These are phyloP conservation scores for Cryphonectria parasitica DNA, from an alignment of 2,329 filamentous ascomycete species.

Conservation along the genomic window DNA sequence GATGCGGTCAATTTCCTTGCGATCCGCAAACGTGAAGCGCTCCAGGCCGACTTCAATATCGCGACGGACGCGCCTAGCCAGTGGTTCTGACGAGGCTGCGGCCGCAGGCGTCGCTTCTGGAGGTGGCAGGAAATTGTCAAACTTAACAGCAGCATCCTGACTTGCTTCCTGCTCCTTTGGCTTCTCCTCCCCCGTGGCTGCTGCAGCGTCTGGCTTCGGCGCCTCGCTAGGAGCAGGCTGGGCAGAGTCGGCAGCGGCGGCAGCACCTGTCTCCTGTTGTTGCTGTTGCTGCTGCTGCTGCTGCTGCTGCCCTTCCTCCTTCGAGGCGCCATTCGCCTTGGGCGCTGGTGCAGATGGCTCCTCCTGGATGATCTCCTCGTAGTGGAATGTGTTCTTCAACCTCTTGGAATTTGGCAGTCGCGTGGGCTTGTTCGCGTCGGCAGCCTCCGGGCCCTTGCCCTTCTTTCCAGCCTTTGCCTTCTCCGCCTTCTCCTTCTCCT, in stretches of 20 bases:
- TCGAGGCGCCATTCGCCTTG: slow-evolving; percentile 32
- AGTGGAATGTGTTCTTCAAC: slow-evolving; percentile 71
- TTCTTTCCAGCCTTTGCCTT: slow-evolving; percentile 65
- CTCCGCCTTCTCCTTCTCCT: slow-evolving; percentile 77
- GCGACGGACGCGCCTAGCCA: slow-evolving; percentile 61
- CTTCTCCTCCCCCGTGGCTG: slow-evolving; percentile 1
- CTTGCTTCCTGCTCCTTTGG: background rate
- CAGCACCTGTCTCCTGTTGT: background rate
- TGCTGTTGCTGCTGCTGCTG: slow-evolving; percentile 2
- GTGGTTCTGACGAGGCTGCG: slow-evolving; percentile 43
- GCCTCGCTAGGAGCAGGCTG: slow-evolving; percentile 21
- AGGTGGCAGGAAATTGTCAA: slow-evolving; percentile 32
- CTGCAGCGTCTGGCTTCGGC: slow-evolving; percentile 28
- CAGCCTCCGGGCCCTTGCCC: slow-evolving; percentile 59
- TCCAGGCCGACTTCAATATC: slow-evolving; percentile 80
- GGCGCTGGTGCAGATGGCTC: slow-evolving; percentile 46
- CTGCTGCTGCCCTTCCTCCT: slow-evolving; percentile 10
- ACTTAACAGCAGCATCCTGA: slow-evolving; percentile 27
- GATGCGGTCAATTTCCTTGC: slow-evolving; percentile 79
- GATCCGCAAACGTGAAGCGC: slow-evolving; percentile 70
- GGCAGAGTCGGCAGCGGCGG: background rate
- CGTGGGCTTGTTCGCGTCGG: slow-evolving; percentile 57
- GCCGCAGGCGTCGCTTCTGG: slow-evolving; percentile 31
- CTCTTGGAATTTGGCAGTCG: slow-evolving; percentile 75
- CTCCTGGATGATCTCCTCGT: slow-evolving; percentile 68